Base-by-base conservation (phyloP, 257 asterid species). In the Petunia secreta region DNA sequence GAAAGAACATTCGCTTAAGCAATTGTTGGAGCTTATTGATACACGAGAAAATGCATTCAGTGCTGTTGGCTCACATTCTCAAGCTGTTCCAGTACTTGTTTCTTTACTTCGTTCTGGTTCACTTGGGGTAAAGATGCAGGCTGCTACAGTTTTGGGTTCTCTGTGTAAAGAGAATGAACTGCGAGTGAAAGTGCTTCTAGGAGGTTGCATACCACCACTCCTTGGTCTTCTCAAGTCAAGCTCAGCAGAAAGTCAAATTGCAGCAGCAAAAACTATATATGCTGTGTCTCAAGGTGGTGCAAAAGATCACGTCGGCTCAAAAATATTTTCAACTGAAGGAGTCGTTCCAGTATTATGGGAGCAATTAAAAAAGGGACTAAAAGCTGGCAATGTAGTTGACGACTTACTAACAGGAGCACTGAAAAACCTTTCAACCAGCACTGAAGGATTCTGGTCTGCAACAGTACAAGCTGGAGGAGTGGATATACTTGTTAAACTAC, bases 1-100 rank as follows among this genome's bases (percentile, higher is more conserved):
- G 60, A 96, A 94, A 84, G 97, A 96, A 86, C 81, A 81, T 85
- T 89, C 92, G 83, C 87, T 96, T 88, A 90, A 83, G 88, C 97
- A 94, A 80, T 86, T 96, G 75, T 91, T 87, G 43, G 99, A 93
- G 68, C 92, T 95, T 82, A 93, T 92, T 80, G 91, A 90, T 82
- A 88, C 96, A 9, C 92, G 97, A 46, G 97, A 90, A 82, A 92
- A 88, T 84, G 99, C 97, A 82, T 95, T 95, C 75, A 88, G 97
- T 82, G 99, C 98, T 57, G 98, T 96, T 80, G 98, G 97, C 79
- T 94, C 99, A 65, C 99, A 96, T 88, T 96, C 99, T 81, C 99
- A 96, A 85, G 99, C 99, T 50, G 99, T 96, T 84, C 99, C 99
- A n/a, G 98, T 96, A 54, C 98, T 96, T 7, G 99, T 96, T 25